Evolutionary conservation across 2,329 filamentous ascomycete species (phyloP).

Genomic region (Aspergillus awamori): DNA sequence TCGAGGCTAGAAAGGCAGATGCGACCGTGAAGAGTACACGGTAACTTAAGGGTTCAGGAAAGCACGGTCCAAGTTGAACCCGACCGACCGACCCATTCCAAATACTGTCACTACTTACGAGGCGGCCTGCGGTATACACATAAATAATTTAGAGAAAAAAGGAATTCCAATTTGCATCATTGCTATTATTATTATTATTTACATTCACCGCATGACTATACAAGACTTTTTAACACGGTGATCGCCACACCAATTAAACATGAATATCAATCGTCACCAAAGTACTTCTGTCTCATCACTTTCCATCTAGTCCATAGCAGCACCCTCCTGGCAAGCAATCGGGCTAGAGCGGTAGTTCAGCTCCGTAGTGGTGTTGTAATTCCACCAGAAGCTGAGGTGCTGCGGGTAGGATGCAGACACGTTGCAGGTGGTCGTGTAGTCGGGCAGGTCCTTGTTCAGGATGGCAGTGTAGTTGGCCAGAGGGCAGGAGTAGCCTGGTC

Average conservation of each 20-base stretch:
- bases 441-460: conserved; percentile 15
- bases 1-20: too few species aligned
- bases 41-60: too few species aligned
- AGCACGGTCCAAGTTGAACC: too few species aligned
- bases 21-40: too few species aligned
- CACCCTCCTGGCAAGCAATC: conserved; percentile 4
- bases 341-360: conserved; percentile 5
- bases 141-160: neutral
- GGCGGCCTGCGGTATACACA: too few species aligned
- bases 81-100: too few species aligned
- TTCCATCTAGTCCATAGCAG: neutral
- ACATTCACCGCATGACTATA: neutral
- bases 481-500: conserved; percentile 24
- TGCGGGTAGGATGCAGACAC: conserved; percentile 19
- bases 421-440: conserved; percentile 18
- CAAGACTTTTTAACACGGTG: neutral
- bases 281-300: too few species aligned
- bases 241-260: neutral
- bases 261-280: neutral
- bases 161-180: neutral
- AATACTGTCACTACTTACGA: too few species aligned
- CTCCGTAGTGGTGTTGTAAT: conserved; percentile 14
- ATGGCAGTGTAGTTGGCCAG: conserved; percentile 19
- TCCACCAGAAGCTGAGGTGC: conserved; percentile 23
- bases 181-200: neutral